Conservation (phyloP, 2,329 filamentous ascomycete genomes). For the Podosphaera aphanis region DNA sequence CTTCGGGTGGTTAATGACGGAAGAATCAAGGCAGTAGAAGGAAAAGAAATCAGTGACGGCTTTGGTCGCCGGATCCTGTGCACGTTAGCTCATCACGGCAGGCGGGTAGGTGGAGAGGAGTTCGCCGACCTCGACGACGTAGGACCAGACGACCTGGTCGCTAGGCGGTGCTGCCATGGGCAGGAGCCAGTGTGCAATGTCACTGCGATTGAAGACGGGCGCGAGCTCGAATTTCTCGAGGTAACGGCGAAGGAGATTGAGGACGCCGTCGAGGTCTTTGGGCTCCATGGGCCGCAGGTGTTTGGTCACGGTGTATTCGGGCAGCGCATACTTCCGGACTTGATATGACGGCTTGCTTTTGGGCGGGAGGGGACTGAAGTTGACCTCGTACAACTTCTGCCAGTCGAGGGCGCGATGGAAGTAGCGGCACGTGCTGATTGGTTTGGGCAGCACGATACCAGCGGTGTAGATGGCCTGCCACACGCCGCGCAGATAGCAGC, state of each 20-base stretch:
- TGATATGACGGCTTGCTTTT: constrained; percentile 71
- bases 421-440: constrained; percentile 82
- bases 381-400: constrained; percentile 85
- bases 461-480: constrained; percentile 95
- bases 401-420: constrained; percentile 87
- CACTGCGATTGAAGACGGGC: constrained; percentile 55
- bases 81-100: background rate
- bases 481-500: constrained; percentile 65
- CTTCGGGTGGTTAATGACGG: constrained; percentile 61
- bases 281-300: constrained; percentile 61
- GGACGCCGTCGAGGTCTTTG: constrained; percentile 55
- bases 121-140: constrained; percentile 45
- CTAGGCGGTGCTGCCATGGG: constrained; percentile 39
- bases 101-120: background rate
- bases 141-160: constrained; percentile 80
- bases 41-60: constrained; percentile 83
- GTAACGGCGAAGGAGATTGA: constrained; percentile 53
- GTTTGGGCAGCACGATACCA: constrained; percentile 72
- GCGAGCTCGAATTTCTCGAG: constrained; percentile 61
- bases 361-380: constrained; percentile 70
- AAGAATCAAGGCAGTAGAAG: constrained; percentile 87
- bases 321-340: constrained; percentile 65
- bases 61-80: constrained; percentile 31
- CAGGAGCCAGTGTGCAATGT: constrained; percentile 73
- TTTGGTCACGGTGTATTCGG: constrained; percentile 44